Base-by-base conservation (phyloP, 2,329 filamentous ascomycete species). In the Pseudopithomyces maydicus region DNA sequence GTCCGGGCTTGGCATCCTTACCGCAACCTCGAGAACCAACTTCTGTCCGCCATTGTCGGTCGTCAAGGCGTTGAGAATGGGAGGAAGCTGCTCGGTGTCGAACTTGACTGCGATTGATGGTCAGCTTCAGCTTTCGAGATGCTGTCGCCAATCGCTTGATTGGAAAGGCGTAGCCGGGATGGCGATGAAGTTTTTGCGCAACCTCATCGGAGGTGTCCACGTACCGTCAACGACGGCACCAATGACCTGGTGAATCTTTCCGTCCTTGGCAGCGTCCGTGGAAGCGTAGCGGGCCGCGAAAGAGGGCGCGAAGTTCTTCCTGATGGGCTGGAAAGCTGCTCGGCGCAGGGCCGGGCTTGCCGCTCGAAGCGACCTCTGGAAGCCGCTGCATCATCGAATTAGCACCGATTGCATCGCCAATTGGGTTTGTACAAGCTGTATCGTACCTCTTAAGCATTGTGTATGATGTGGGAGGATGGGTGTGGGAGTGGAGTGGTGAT, bases 191-290 rank as follows among this genome's bases (percentile, higher is more conserved):
- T 55, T 67, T 74, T 75, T 70, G 59, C 56, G 90, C 84, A 44
- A 26, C 32, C 45, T 22, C 84, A 47, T 23, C 22, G 49, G 26
- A 39, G 33, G 41, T 42, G 46, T 19, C 32, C 12, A 36, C 54
- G 1, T 85, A 96, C 92, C 92, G 84, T 98, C 95, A 75, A 98
- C 95, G 79, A 98, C 93, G 84, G 95, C 94, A 90, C 95, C 84
- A 52, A 97, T 97, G 81, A 97, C 93, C 84, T 92, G 83, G 78
- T 86, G 82, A 77, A 88, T 84, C 81, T 85, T 88, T 77, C 88
- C 88, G 78, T 83, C 78, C 69, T 80, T 79, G 55, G 75, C 71
- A 56, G 82, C 74, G 67, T 85, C 83, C 67, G 85, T 84, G 75
- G 81, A 85, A 71, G 87, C 87, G 76, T 85, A 86, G 70, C 87